Conservation (phyloP, 257 asterid species). For the Cinchona pubescens region DNA sequence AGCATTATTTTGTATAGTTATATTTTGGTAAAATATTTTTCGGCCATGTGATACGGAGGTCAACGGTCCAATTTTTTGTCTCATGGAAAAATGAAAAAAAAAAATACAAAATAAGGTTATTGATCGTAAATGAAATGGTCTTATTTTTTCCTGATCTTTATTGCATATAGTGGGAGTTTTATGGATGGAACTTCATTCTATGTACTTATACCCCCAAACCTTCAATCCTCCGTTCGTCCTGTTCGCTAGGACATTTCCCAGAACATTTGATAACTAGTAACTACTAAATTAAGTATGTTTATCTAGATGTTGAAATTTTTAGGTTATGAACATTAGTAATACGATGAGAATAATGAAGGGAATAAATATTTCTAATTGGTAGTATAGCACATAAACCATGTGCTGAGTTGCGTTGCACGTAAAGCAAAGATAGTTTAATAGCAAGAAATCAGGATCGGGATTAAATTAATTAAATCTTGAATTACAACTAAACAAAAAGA, state of each 20-base stretch:
- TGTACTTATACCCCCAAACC: no score
- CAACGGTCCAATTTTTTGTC: no score
- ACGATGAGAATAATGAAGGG: background rate
- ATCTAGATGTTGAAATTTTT: background rate
- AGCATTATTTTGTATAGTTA: no score
- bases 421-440: slow-evolving; percentile 33
- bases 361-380: background rate
- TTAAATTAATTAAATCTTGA: slow-evolving; percentile 18
- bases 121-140: no score
- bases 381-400: slow-evolving; percentile 5
- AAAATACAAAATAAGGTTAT: no score
- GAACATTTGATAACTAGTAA: background rate
- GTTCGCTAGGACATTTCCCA: background rate
- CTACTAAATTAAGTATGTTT: background rate
- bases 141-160: no score
- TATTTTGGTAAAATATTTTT: no score
- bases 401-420: slow-evolving; percentile 54
- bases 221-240: no score
- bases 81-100: no score
- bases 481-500: slow-evolving; percentile 24
- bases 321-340: background rate
- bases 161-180: no score
- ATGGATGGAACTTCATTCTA: no score
- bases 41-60: no score
- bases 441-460: slow-evolving; percentile 24